Percentiles rank a stretch among this genome's conserved stretches.
phyloP scores from a whole-genome alignment of 805 yeast species.

The Lipomyces sp. region DNA sequence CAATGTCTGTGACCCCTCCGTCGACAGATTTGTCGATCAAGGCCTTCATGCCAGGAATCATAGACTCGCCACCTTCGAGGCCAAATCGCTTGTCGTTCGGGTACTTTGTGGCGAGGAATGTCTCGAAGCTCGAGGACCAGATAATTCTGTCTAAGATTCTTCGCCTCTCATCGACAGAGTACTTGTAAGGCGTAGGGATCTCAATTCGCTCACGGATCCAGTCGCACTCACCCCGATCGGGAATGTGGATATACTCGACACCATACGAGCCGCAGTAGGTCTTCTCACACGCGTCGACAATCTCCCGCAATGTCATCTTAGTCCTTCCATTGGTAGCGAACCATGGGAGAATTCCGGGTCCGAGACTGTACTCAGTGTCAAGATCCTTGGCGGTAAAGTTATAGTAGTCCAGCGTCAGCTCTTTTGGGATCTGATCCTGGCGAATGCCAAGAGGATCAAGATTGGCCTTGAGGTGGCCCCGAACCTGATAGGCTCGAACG shows the following conservation, averaged over 20 bases:
- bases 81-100: constrained; percentile 96
- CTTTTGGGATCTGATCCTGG: constrained; percentile 83
- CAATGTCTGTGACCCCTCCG: constrained; percentile 90
- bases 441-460: constrained; percentile 94
- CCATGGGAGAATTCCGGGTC: constrained; percentile 97
- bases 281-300: constrained; percentile 76
- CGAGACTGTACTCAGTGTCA: constrained; percentile 80
- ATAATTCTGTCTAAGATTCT: constrained; percentile 94
- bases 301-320: constrained; percentile 74
- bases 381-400: constrained; percentile 88
- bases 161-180: constrained; percentile 86
- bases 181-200: constrained; percentile 84
- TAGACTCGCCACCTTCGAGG: constrained; percentile 96
- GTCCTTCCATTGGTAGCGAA: constrained; percentile 69
- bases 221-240: constrained; percentile 92
- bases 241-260: constrained; percentile 94
- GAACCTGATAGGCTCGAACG: constrained; percentile 97
- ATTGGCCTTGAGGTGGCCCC: constrained; percentile 95
- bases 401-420: constrained; percentile 88
- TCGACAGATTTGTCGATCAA: constrained; percentile 87
- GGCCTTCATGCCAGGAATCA: constrained; percentile 96
- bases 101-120: constrained; percentile 90
- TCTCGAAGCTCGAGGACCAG: constrained; percentile 95
- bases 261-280: constrained; percentile 90
- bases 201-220: constrained; percentile 98